phyloP scores from a whole-genome alignment of 306 rosid genomes.

The Purshia tridentata region DNA sequence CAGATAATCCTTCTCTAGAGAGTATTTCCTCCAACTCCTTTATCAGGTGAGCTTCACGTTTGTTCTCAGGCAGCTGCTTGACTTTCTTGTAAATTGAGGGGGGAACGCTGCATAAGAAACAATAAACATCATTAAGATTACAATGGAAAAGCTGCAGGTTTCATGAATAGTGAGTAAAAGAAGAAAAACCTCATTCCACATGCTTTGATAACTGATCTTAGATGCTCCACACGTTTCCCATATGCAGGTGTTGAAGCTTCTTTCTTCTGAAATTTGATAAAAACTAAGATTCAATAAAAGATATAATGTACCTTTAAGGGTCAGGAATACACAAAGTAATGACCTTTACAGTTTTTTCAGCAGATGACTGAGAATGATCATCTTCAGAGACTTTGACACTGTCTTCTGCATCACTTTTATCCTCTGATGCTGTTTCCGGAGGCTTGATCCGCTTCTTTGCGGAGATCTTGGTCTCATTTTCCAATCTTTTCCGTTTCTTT shows the following conservation, averaged over 20 bases:
- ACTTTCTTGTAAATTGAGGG: slow-evolving; percentile 79
- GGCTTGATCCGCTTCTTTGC: slow-evolving; percentile 64
- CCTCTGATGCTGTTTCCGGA: slow-evolving; percentile 41
- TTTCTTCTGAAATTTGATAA: slow-evolving; percentile 62
- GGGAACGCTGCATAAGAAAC: slow-evolving; percentile 60
- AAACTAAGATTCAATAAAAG: slow-evolving; percentile 15
- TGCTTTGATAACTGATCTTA: slow-evolving; percentile 87
- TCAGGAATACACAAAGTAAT: slow-evolving; percentile 11
- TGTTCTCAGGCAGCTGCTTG: slow-evolving; percentile 81
- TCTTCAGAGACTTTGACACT: slow-evolving; percentile 67
- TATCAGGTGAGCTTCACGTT: slow-evolving; percentile 75
- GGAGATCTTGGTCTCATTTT: slow-evolving; percentile 48
- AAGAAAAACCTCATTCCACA: slow-evolving; percentile 87
- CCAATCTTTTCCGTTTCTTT: slow-evolving; percentile 60
- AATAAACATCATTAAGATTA: slow-evolving; percentile 28
- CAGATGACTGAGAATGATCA: slow-evolving; percentile 64
- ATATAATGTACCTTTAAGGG: slow-evolving; percentile 10
- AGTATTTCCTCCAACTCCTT: slow-evolving; percentile 87
- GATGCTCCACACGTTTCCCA: slow-evolving; percentile 84
- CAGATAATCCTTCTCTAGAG: slow-evolving; percentile 79
- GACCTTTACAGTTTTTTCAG: slow-evolving; percentile 72
- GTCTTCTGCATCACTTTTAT: slow-evolving; percentile 50
- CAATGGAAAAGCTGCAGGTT: slow-evolving; percentile 26
- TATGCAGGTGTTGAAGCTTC: slow-evolving; percentile 69
- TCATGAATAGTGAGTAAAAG: slow-evolving; percentile 24